Evolutionary conservation across 1,284 basidiomycete species (phyloP), one percentile per base, ranked within the genome.

Genomic region (Cutaneotrichosporon sp.): DNA sequence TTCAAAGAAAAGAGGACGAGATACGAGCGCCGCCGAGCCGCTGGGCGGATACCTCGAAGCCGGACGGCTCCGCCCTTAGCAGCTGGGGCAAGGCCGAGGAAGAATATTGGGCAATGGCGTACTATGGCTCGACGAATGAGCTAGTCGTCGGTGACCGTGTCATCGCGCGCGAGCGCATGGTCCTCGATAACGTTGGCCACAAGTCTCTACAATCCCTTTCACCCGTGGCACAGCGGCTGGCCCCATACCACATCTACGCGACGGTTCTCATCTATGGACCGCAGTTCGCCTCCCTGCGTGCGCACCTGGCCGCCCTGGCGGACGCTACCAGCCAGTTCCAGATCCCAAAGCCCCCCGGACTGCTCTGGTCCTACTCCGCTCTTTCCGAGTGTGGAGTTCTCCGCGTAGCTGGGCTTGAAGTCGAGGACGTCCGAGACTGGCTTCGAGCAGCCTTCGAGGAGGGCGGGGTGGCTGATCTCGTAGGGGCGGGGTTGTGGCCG

Each of bases 51-150:
- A 41, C 17, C 39, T 22, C 16, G 34, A 16, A 4, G 16, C 14
- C 6, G 34, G 38, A 22, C 22, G 35, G 11, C 7, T 20, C n/a
- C 11, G 35, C 39, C 25, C 19, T 24, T 37, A 19, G n/a, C 12
- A 34, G 25, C 31, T 35, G 22, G 44, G 46, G 26, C 27, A 50
- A 27, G n/a, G 37, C 46, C 3, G 19, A 79, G 17, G 86, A 86
- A 20, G 94, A 98, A 69, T 82, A 87, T 46, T 98, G 94, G 94
- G 82, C 76, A 1, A 96, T 97, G 71, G 81, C 84, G 35, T 78
- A 81, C 52, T 97, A 97, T 69, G 82, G 84, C 65, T 92, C 87
- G 62, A 76, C 82, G 38, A 97, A 97, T 73, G 90, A 97, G 70
- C 76, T 97, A 19, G 82, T 83, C 62, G 66, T 88, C 3, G 82